Evolutionary conservation across 805 yeast genomes (phyloP).

Genomic region (Teunomyces funiuensis): DNA sequence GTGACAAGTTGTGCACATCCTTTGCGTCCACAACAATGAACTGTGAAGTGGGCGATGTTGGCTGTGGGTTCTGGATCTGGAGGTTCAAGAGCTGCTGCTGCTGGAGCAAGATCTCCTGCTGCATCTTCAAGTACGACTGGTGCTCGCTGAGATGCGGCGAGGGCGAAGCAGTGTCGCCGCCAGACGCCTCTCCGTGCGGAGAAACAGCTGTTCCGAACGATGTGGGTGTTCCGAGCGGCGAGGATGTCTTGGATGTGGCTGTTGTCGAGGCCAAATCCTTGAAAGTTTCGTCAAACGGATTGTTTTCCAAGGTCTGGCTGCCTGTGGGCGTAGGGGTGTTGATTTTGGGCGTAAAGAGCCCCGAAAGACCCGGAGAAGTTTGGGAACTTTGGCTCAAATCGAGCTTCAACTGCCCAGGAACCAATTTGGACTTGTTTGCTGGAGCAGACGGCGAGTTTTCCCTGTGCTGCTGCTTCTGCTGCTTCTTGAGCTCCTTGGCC

Average conservation of each 20-base stretch:
- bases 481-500: constrained; percentile 6
- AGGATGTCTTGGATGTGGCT: not conserved
- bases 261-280: not conserved
- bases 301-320: constrained; percentile 33
- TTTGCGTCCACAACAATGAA: constrained; percentile 3
- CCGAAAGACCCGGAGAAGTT: constrained; percentile 24
- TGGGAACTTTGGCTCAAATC: constrained; percentile 4
- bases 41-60: not conserved
- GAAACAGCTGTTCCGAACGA: not conserved
- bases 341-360: constrained; percentile 38
- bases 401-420: not conserved
- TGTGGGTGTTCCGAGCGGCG: not conserved
- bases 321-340: constrained; percentile 41
- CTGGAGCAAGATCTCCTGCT: constrained; percentile 36
- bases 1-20: constrained; percentile 1
- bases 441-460: too few relatives aligned
- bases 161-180: not conserved
- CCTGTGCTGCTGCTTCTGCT: too few relatives aligned
- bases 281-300: constrained; percentile 39
- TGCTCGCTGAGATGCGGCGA: constrained; percentile 27
- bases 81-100: constrained; percentile 32
- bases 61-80: constrained; percentile 11
- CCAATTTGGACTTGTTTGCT: too few relatives aligned
- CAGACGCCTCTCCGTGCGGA: not conserved
- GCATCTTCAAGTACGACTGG: constrained; percentile 36